Evolutionary conservation across 2,329 filamentous ascomycete species (phyloP).

Genomic region (Claviceps fusiformis): DNA sequence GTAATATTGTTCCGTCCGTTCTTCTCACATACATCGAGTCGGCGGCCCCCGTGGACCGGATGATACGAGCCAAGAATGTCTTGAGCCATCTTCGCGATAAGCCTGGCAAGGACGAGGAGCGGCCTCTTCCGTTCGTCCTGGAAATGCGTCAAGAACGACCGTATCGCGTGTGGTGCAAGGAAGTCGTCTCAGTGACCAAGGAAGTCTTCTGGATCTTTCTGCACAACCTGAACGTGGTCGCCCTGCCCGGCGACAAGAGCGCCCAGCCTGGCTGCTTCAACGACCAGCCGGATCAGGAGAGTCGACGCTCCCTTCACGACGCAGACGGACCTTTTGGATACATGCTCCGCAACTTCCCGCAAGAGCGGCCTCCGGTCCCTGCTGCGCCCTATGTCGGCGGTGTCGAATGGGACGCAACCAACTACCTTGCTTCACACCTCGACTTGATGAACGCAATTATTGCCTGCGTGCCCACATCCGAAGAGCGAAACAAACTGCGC

Average conservation of each 20-base stretch:
- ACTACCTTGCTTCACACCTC: slow-evolving; percentile 84
- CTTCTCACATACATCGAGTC: slow-evolving; percentile 78
- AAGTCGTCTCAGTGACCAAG: slow-evolving; percentile 84
- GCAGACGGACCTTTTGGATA: slow-evolving; percentile 37
- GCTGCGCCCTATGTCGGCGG: slow-evolving; percentile 93
- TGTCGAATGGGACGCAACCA: slow-evolving; percentile 97
- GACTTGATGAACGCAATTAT: slow-evolving; percentile 87
- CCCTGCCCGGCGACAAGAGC: slow-evolving; percentile 38
- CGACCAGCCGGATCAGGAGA: neutral
- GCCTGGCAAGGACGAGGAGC: slow-evolving; percentile 57
- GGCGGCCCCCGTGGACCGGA: slow-evolving; percentile 45
- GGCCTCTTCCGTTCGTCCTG: slow-evolving; percentile 72
- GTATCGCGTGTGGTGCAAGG: slow-evolving; percentile 89
- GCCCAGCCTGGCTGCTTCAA: slow-evolving; percentile 9
- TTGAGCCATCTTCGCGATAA: slow-evolving; percentile 71
- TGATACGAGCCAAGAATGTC: slow-evolving; percentile 57
- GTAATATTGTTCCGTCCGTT: slow-evolving; percentile 77
- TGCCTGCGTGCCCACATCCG: slow-evolving; percentile 57
- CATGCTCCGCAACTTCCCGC: slow-evolving; percentile 65
- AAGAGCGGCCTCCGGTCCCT: slow-evolving; percentile 75
- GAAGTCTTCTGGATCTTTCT: slow-evolving; percentile 99
- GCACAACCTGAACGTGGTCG: slow-evolving; percentile 80
- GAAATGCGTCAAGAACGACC: slow-evolving; percentile 79
- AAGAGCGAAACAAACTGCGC: slow-evolving; percentile 67
- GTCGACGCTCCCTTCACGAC: neutral